These are phyloP conservation scores for Tilletia horrida DNA, from an alignment of 1,284 basidiomycete species.

Conservation along the genomic window DNA sequence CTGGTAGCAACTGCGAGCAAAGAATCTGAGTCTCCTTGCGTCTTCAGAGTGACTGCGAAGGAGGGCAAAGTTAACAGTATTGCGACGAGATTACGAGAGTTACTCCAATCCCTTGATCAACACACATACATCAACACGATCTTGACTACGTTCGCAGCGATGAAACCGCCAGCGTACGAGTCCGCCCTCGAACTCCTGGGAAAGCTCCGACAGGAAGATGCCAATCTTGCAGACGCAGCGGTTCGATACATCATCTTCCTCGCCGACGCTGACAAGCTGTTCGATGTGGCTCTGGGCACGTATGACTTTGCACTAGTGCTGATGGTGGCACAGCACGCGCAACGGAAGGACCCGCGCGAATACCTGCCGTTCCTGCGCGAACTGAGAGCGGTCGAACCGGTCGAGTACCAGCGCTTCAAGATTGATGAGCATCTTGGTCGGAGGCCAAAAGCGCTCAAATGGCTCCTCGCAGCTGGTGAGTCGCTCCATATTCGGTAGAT, in stretches of 20 bases:
- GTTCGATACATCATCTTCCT: constrained; percentile 99
- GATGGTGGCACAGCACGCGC: constrained; percentile 93
- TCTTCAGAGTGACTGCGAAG: constrained; percentile 55
- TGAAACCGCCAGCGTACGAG: constrained; percentile 86
- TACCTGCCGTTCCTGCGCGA: constrained; percentile 94
- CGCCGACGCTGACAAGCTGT: constrained; percentile 85
- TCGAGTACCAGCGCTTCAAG: constrained; percentile 75
- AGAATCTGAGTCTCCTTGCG: background rate
- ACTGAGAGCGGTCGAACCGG: constrained; percentile 72
- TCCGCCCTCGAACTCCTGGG: constrained; percentile 75
- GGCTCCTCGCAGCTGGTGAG: constrained; percentile 72
- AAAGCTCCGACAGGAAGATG: constrained; percentile 68
- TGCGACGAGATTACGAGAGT: constrained; percentile 73
- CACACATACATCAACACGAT: constrained; percentile 84
- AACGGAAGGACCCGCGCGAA: constrained; percentile 94
- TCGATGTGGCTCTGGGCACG: constrained; percentile 94
- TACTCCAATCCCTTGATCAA: constrained; percentile 68
- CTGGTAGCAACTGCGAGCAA: background rate
- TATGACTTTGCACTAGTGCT: constrained; percentile 95
- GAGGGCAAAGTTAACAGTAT: constrained; percentile 64
- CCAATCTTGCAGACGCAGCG: constrained; percentile 82
- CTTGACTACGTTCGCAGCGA: constrained; percentile 86
- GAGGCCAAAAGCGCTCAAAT: constrained; percentile 69
- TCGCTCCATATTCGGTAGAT: background rate
- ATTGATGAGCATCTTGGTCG: constrained; percentile 91